These are phyloP conservation scores for Yarrowia galli DNA, from an alignment of 1,139 yeast genomes.

Conservation along the genomic window DNA sequence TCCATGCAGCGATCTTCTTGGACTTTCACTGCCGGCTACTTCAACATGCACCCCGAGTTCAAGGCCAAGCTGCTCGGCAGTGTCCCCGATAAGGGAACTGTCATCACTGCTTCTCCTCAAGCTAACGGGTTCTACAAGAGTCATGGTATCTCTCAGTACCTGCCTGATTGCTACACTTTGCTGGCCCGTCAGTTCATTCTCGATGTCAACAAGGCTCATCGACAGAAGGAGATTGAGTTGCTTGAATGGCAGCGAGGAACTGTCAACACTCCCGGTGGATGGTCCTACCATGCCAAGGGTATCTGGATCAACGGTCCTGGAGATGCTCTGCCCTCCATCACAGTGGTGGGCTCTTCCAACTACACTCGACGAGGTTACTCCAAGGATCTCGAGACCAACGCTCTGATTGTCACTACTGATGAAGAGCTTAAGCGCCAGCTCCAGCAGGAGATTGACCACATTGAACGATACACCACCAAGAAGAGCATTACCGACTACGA, in stretches of 20 bases:
- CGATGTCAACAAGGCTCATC: slow-evolving; percentile 58
- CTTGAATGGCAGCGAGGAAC: slow-evolving; percentile 89
- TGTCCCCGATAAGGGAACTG: slow-evolving; percentile 57
- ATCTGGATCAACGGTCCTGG: slow-evolving; percentile 77
- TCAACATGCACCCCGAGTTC: slow-evolving; percentile 84
- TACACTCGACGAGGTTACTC: slow-evolving; percentile 90
- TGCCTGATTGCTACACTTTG: slow-evolving; percentile 88
- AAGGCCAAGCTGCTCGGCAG: slow-evolving; percentile 66
- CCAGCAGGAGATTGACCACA: slow-evolving; percentile 68
- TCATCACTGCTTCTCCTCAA: slow-evolving; percentile 85
- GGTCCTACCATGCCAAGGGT: slow-evolving; percentile 99
- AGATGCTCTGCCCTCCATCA: slow-evolving; percentile 64
- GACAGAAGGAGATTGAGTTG: slow-evolving; percentile 60
- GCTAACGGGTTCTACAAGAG: slow-evolving; percentile 94
- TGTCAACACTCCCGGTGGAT: slow-evolving; percentile 81
- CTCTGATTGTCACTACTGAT: slow-evolving; percentile 76
- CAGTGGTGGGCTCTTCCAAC: slow-evolving; percentile 91
- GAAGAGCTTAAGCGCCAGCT: slow-evolving; percentile 62
- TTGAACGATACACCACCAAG: slow-evolving; percentile 60
- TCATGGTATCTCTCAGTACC: slow-evolving; percentile 76
- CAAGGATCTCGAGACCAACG: slow-evolving; percentile 87
- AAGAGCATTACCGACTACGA: slow-evolving; percentile 67
- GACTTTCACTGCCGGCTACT: slow-evolving; percentile 97
- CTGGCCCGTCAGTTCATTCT: slow-evolving; percentile 74
- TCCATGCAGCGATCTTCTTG: slow-evolving; percentile 70